These are phyloP conservation scores for Myrmaecium sp. DNA, from an alignment of 2,329 filamentous ascomycete species.

Conservation along the genomic window DNA sequence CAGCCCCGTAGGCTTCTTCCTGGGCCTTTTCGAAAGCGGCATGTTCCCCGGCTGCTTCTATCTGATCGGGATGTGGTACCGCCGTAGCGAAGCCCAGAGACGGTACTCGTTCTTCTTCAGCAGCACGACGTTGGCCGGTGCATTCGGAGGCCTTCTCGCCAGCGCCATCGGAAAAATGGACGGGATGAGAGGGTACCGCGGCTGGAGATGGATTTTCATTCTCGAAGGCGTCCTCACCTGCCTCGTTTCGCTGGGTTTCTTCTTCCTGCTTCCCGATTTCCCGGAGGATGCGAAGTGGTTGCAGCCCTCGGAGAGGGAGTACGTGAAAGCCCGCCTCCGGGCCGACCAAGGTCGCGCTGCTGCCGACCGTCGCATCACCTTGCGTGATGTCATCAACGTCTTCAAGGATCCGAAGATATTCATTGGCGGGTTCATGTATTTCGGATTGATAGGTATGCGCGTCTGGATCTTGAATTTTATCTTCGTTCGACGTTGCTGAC, in stretches of 20 bases:
- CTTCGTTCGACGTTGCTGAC: neutral
- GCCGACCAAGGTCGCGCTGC: constrained; percentile 31
- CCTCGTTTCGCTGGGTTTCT: constrained; percentile 27
- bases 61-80: constrained; percentile 46
- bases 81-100: constrained; percentile 71
- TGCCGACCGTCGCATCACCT: constrained; percentile 25
- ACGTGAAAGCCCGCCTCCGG: constrained; percentile 28
- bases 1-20: constrained; percentile 43
- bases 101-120: constrained; percentile 90
- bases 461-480: constrained; percentile 1
- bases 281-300: constrained; percentile 34
- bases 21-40: constrained; percentile 42
- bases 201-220: constrained; percentile 77
- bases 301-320: constrained; percentile 26
- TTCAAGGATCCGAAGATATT: constrained; percentile 33
- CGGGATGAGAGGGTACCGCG: constrained; percentile 45
- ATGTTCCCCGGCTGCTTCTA: constrained; percentile 48
- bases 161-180: constrained; percentile 84
- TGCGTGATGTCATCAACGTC: constrained; percentile 25
- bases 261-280: constrained; percentile 31
- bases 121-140: constrained; percentile 60
- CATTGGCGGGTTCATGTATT: constrained; percentile 35
- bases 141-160: constrained; percentile 74
- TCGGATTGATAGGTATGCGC: constrained; percentile 22
- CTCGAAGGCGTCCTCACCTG: constrained; percentile 37